Evolutionary conservation across 2,329 filamentous ascomycete genomes (phyloP).

Genomic region (Nigrograna mackinnonii): DNA sequence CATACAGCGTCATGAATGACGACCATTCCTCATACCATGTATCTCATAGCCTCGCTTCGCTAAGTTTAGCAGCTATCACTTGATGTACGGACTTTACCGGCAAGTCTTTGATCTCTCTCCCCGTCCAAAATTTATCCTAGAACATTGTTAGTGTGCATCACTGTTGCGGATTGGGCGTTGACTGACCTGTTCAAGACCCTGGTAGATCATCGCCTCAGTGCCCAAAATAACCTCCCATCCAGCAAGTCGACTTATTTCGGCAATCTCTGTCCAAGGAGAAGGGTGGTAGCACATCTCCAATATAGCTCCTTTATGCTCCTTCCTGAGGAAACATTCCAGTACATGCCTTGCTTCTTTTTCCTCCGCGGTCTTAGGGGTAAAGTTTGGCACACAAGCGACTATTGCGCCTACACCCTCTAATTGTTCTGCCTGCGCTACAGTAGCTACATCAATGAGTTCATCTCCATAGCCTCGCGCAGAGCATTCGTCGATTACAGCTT

Average conservation of each 20-base stretch:
- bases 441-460: constrained; percentile 63
- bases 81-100: constrained; percentile 64
- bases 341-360: constrained; percentile 66
- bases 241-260: constrained; percentile 60
- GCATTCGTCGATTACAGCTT: constrained; percentile 69
- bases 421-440: constrained; percentile 60
- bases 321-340: constrained; percentile 53
- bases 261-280: constrained; percentile 65
- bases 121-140: constrained; percentile 63
- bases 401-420: constrained; percentile 68
- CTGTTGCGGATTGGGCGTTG: constrained; percentile 11
- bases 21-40: neutral
- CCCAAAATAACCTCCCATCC: constrained; percentile 77
- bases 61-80: constrained; percentile 47
- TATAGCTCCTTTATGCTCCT: constrained; percentile 66
- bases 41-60: constrained; percentile 24
- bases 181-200: constrained; percentile 69
- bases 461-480: constrained; percentile 61
- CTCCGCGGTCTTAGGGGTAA: constrained; percentile 66
- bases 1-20: constrained; percentile 1
- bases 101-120: constrained; percentile 59
- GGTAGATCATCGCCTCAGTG: constrained; percentile 77
- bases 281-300: constrained; percentile 88
- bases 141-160: neutral
- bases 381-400: constrained; percentile 76